Base-by-base conservation (phyloP, 2,329 filamentous ascomycete species). In the Colletotrichum liaoningense region DNA sequence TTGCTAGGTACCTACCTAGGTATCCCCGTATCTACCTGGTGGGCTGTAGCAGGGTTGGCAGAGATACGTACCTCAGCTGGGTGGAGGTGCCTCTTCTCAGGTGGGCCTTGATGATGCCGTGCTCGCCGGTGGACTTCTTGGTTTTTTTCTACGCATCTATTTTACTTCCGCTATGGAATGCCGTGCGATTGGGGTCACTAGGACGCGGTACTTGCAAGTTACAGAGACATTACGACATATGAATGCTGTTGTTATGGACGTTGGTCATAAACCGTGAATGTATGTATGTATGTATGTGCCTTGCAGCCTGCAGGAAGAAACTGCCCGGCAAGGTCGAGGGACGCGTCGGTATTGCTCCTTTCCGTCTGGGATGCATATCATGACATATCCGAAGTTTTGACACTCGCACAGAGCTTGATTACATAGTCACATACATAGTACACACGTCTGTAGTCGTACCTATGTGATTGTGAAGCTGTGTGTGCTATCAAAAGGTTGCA, bases 61-160 rank as follows among this genome's bases (percentile, higher is more conserved):
- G 35, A 52, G 62, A 30, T 60, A 70, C 67, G 71, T 73, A 60
- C 22, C 55, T 64, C 70, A 65, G 70, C 70, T 65, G 42, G 16
- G 60, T 30, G 67, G 63, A 69, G 35, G 58, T 58, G 63, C 52
- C 28, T 59, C 56, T 64, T 69, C 30, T 54, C 60, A 57, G 35
- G 67, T 62, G 70, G 67, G 46, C 56, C 60, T 14, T 42, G 42
- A 14, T 9, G 67, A 63, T 71, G 71, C 71, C 67, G 67, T 71
- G 67, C 71, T 62, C 67, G 38, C 71, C 71, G 62, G 33, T 65
- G 52, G 16, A 64, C 33, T 63, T 72, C 54, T 72, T 69, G 69
- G 22, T 35, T 19, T 16, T 12, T 35, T 12, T 54, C 12, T 22
- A 4, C 16, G 14, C 30, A 33, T 54, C 60, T 63, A 22, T 52